Conservation (phyloP, 768 basidiomycete species). For the Boletus vermiculosoides region DNA sequence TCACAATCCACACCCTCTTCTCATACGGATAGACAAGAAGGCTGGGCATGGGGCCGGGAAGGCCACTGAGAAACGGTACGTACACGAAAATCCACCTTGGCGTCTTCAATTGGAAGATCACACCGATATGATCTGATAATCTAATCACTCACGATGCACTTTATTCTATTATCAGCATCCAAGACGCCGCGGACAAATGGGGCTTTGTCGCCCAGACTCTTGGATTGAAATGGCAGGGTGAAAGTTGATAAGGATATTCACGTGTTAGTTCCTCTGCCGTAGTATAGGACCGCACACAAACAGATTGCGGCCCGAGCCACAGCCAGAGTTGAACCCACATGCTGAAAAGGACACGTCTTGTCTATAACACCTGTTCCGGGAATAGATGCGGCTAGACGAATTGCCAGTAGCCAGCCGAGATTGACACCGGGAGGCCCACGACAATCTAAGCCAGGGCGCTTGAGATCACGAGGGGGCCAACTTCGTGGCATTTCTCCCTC, state of each 20-base stretch:
- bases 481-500: not conserved
- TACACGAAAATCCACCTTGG: not conserved
- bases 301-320: not conserved
- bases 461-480: not conserved
- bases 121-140: constrained; percentile 8
- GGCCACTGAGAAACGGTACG: constrained; percentile 64
- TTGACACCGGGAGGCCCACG: not conserved
- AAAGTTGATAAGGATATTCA: constrained; percentile 6
- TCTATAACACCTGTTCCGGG: not conserved
- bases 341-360: not conserved
- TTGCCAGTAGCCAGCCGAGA: not conserved
- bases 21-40: constrained; percentile 77
- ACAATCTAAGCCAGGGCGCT: not conserved
- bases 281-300: not conserved
- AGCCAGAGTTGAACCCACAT: not conserved
- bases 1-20: constrained; percentile 67
- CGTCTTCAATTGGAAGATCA: not conserved
- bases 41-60: constrained; percentile 82
- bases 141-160: constrained; percentile 4
- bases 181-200: constrained; percentile 76
- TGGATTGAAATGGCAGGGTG: constrained; percentile 43
- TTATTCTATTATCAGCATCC: constrained; percentile 48
- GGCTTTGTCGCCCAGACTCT: constrained; percentile 70
- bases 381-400: not conserved
- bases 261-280: not conserved